These are phyloP conservation scores for Suhomyces chickasaworum DNA, from an alignment of 1,139 yeast genomes.

Conservation along the genomic window DNA sequence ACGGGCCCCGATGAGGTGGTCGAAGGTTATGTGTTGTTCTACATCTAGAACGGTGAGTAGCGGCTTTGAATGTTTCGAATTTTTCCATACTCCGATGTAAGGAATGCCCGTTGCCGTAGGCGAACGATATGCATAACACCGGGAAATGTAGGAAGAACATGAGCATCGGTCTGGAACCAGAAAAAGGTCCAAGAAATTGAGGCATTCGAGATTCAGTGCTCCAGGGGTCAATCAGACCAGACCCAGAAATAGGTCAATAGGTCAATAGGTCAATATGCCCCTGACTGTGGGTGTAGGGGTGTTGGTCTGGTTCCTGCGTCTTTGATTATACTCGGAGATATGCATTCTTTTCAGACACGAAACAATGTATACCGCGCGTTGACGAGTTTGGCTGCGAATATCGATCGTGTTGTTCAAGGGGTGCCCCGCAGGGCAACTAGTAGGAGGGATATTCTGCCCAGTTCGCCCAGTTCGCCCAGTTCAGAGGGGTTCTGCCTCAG, in stretches of 20 bases:
- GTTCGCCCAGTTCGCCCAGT: too few species aligned
- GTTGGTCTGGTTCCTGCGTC: neutral
- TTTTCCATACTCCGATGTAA: neutral
- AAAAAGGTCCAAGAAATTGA: too few species aligned
- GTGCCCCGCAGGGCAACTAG: neutral
- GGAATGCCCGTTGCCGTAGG: neutral
- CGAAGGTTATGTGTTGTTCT: neutral
- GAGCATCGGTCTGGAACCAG: too few species aligned
- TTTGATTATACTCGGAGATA: neutral
- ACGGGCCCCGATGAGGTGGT: too few species aligned
- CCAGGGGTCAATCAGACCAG: too few species aligned
- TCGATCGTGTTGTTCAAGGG: constrained; percentile 1
- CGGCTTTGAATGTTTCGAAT: neutral
- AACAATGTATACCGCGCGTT: neutral
- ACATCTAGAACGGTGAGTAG: neutral
- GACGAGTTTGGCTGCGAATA: constrained; percentile 1
- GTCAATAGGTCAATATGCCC: neutral
- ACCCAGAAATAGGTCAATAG: too few species aligned
- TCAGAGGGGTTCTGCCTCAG: too few species aligned
- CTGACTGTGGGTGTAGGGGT: neutral
- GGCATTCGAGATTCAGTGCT: too few species aligned
- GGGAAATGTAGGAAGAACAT: neutral
- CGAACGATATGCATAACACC: neutral
- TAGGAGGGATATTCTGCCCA: neutral
- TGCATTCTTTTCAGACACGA: neutral